Conservation (phyloP, 2,329 filamentous ascomycete genomes). For the Diaporthe sp. region DNA sequence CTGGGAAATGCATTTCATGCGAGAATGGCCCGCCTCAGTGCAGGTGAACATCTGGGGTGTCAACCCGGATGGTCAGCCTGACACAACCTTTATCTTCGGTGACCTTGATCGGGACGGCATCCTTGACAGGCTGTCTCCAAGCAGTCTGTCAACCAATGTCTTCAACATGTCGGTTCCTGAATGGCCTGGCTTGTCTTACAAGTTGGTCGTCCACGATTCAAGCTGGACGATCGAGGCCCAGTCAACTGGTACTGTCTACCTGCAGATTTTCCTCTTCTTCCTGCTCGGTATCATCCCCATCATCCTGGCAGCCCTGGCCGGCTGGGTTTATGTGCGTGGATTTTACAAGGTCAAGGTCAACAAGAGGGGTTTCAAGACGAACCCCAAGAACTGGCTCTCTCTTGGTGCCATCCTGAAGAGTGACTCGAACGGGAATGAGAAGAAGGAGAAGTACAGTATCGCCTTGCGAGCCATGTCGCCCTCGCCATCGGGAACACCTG, state of each 20-base stretch:
- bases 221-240: conserved; percentile 60
- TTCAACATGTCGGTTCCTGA: conserved; percentile 69
- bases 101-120: conserved; percentile 69
- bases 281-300: conserved; percentile 64
- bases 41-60: conserved; percentile 75
- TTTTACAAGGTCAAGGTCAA: conserved; percentile 69
- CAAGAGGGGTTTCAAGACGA: conserved; percentile 59
- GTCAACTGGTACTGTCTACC: conserved; percentile 62
- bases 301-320: conserved; percentile 57
- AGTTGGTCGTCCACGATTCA: conserved; percentile 64
- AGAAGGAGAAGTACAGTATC: conserved; percentile 38
- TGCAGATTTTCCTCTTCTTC: conserved; percentile 64
- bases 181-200: conserved; percentile 64
- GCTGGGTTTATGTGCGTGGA: conserved; percentile 65
- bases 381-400: conserved; percentile 32
- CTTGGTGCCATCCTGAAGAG: conserved; percentile 34
- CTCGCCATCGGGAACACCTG: conserved; percentile 28
- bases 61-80: conserved; percentile 69
- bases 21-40: conserved; percentile 69
- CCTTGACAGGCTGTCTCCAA: conserved; percentile 69
- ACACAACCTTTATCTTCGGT: conserved; percentile 67
- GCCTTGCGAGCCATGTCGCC: conserved; percentile 33
- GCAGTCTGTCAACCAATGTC: conserved; percentile 61
- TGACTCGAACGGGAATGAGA: conserved; percentile 39
- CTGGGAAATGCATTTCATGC: conserved; percentile 70